Conservation (phyloP, 2,329 filamentous ascomycete species). For the Triangularia setosa region DNA sequence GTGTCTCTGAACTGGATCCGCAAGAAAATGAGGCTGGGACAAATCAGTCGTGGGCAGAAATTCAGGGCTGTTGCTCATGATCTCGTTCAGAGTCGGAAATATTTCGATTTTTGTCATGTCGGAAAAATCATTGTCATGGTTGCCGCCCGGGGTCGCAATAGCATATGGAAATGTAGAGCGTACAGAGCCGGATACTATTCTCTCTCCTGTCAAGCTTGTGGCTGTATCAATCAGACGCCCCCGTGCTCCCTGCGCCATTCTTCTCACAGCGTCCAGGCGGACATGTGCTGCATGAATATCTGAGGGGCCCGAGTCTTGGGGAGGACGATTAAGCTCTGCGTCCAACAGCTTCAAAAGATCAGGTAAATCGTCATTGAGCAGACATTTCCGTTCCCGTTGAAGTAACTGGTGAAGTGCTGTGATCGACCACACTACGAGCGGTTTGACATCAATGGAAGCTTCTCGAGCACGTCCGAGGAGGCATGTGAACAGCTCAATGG, state of each 20-base stretch:
- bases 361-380: conserved; percentile 11
- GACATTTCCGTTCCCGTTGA: conserved; percentile 12
- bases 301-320: too few relatives aligned
- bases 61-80: conserved; percentile 32
- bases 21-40: conserved; percentile 37
- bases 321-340: too few relatives aligned
- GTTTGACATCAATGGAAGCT: background rate
- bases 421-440: background rate
- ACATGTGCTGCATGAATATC: background rate
- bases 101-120: conserved; percentile 42
- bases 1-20: conserved; percentile 17
- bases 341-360: background rate
- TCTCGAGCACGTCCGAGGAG: conserved; percentile 12
- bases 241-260: conserved; percentile 6
- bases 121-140: conserved; percentile 45
- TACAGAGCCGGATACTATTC: conserved; percentile 2
- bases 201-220: background rate
- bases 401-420: conserved; percentile 10
- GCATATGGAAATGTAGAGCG: conserved; percentile 32
- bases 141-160: conserved; percentile 27
- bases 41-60: conserved; percentile 40
- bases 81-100: conserved; percentile 42
- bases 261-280: background rate
- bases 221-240: background rate
- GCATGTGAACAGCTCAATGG: conserved; percentile 30